A percentile compares a stretch with the other conserved stretches of the same genome.
Evolutionary conservation across 345 rosid genomes (phyloP).

Genomic region (Leavenworthia alabamica): DNA sequence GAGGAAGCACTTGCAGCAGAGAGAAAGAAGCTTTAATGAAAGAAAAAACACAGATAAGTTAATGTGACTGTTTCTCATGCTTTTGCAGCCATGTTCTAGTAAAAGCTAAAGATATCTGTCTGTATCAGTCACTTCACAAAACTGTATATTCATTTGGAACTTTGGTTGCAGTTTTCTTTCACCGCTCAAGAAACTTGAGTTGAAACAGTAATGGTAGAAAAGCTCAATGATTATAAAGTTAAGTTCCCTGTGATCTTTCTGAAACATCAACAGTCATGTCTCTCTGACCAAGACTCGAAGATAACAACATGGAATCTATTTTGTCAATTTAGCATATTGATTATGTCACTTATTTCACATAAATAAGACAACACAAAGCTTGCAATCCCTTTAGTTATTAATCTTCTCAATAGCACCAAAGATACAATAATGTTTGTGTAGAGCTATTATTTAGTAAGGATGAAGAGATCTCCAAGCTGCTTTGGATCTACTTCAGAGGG

Average conservation of each 20-base stretch:
- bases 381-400: not conserved
- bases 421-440: not conserved
- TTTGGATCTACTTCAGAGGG: slow-evolving; percentile 86
- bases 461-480: slow-evolving; percentile 70
- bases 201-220: no score
- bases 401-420: not conserved
- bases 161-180: slow-evolving; percentile 16
- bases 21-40: slow-evolving; percentile 19
- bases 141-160: slow-evolving; percentile 26
- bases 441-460: slow-evolving; percentile 34
- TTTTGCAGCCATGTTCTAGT: slow-evolving; percentile 12
- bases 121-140: slow-evolving; percentile 1
- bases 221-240: no score
- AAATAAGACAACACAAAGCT: no score
- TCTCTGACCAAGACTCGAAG: no score
- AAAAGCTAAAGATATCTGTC: slow-evolving; percentile 2
- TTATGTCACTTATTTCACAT: no score
- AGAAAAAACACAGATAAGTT: not conserved
- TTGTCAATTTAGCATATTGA: no score
- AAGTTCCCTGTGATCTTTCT: no score
- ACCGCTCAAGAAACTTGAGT: not conserved
- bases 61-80: slow-evolving; percentile 15
- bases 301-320: no score
- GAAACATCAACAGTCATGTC: no score
- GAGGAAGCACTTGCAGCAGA: slow-evolving; percentile 38